These are phyloP conservation scores for Suhomyces faveliae DNA, from an alignment of 805 yeast genomes.

Conservation along the genomic window DNA sequence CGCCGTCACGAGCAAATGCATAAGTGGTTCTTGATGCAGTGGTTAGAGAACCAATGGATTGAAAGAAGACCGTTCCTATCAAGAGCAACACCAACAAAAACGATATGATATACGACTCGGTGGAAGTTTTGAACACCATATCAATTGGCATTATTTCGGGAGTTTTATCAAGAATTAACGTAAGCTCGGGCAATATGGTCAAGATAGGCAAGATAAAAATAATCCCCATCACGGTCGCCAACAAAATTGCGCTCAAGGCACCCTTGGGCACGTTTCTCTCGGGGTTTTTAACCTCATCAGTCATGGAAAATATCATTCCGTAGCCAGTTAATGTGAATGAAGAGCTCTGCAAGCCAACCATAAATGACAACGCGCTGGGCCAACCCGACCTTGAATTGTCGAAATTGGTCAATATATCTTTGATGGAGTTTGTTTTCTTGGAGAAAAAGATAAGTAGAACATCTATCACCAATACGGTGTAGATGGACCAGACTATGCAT, in stretches of 20 bases:
- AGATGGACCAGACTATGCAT: constrained; percentile 75
- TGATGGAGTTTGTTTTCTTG: constrained; percentile 55
- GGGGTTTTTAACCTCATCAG: constrained; percentile 78
- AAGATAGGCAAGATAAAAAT: constrained; percentile 71
- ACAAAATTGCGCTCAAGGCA: constrained; percentile 59
- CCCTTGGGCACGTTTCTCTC: constrained; percentile 76
- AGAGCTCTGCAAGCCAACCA: constrained; percentile 76
- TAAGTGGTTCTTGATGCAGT: constrained; percentile 82
- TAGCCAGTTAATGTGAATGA: constrained; percentile 80
- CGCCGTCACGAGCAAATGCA: constrained; percentile 82
- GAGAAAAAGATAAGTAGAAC: constrained; percentile 58
- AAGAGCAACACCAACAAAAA: constrained; percentile 64
- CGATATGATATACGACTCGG: constrained; percentile 67
- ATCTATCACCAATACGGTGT: constrained; percentile 68
- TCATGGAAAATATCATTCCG: constrained; percentile 76
- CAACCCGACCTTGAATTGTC: constrained; percentile 76
- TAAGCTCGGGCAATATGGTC: constrained; percentile 67
- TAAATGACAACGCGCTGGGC: constrained; percentile 67
- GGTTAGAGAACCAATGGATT: constrained; percentile 76
- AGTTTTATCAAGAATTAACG: constrained; percentile 50
- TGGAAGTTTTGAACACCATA: constrained; percentile 66
- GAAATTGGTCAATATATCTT: constrained; percentile 60
- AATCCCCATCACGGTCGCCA: constrained; percentile 68
- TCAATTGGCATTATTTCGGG: constrained; percentile 78
- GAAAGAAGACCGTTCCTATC: constrained; percentile 69